Conservation (phyloP, 257 asterid genomes). For the Osmanthus fragrans region DNA sequence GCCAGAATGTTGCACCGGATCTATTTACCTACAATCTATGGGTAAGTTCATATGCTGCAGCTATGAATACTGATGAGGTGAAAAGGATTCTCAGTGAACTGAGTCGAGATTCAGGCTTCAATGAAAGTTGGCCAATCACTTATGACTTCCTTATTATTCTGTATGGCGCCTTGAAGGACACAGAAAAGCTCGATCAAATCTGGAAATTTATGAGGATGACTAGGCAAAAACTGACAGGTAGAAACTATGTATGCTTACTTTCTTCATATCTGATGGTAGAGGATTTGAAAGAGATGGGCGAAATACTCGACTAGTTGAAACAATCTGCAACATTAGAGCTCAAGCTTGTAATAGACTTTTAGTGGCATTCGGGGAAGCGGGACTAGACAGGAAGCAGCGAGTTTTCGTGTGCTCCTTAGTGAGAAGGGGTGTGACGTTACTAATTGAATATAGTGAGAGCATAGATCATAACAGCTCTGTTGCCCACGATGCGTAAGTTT, state of each 20-base stretch:
- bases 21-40: slow-evolving; percentile 78
- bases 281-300: slow-evolving; percentile 65
- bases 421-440: slow-evolving; percentile 46
- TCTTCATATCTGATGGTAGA: slow-evolving; percentile 80
- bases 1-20: slow-evolving; percentile 57
- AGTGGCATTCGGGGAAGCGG: slow-evolving; percentile 52
- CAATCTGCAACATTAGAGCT: slow-evolving; percentile 63
- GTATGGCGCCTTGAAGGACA: slow-evolving; percentile 70
- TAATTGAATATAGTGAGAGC: slow-evolving; percentile 26
- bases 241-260: slow-evolving; percentile 60
- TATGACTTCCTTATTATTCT: slow-evolving; percentile 80
- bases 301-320: slow-evolving; percentile 74
- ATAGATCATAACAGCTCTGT: too few relatives aligned
- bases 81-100: slow-evolving; percentile 63
- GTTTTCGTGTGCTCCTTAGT: slow-evolving; percentile 39
- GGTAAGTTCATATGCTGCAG: slow-evolving; percentile 50
- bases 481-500: too few relatives aligned
- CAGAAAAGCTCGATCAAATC: slow-evolving; percentile 66
- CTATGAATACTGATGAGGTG: slow-evolving; percentile 62
- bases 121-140: slow-evolving; percentile 76
- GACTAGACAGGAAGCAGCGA: slow-evolving; percentile 45
- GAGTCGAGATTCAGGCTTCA: slow-evolving; percentile 43
- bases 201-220: slow-evolving; percentile 75
- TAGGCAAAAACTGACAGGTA: slow-evolving; percentile 68
- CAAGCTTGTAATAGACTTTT: slow-evolving; percentile 46